Percentiles rank a stretch among this genome's conserved stretches.
phyloP scores from a whole-genome alignment of 2,329 filamentous ascomycete species.

The Arthroderma sp. region DNA sequence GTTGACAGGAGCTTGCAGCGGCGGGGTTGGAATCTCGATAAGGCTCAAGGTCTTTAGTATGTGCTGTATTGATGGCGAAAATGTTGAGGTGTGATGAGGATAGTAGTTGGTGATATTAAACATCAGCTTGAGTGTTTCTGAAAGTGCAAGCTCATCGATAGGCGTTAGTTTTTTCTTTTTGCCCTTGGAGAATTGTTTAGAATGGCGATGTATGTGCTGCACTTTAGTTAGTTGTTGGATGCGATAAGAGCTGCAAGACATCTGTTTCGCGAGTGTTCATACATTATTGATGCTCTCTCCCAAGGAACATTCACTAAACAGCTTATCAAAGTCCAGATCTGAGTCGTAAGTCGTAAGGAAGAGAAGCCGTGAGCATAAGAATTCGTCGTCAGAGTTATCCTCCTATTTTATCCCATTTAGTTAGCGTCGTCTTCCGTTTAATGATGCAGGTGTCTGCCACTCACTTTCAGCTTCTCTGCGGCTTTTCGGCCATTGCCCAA shows the following conservation, averaged over 20 bases:
- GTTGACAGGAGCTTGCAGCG: slow-evolving; percentile 60
- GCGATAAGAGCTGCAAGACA: neutral
- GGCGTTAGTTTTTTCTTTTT: slow-evolving; percentile 25
- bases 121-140: slow-evolving; percentile 72
- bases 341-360: slow-evolving; percentile 71
- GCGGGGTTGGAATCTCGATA: slow-evolving; percentile 49
- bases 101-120: slow-evolving; percentile 78
- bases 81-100: slow-evolving; percentile 47
- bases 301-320: slow-evolving; percentile 55
- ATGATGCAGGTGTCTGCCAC: slow-evolving; percentile 5
- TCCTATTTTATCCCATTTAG: slow-evolving; percentile 31
- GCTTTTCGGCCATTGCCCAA: slow-evolving; percentile 55
- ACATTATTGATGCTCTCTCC: slow-evolving; percentile 54
- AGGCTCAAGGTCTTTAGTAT: slow-evolving; percentile 58
- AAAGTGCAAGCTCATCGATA: slow-evolving; percentile 65
- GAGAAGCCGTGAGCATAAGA: slow-evolving; percentile 65
- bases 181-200: slow-evolving; percentile 41
- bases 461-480: slow-evolving; percentile 54
- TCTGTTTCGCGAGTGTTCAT: slow-evolving; percentile 1
- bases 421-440: neutral
- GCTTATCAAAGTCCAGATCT: slow-evolving; percentile 50
- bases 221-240: neutral
- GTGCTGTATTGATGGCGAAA: slow-evolving; percentile 55
- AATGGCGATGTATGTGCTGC: slow-evolving; percentile 58
- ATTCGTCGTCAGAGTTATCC: slow-evolving; percentile 71